Conservation (phyloP, 371 early-diverging fungal species). For the Mucor velutinosus region DNA sequence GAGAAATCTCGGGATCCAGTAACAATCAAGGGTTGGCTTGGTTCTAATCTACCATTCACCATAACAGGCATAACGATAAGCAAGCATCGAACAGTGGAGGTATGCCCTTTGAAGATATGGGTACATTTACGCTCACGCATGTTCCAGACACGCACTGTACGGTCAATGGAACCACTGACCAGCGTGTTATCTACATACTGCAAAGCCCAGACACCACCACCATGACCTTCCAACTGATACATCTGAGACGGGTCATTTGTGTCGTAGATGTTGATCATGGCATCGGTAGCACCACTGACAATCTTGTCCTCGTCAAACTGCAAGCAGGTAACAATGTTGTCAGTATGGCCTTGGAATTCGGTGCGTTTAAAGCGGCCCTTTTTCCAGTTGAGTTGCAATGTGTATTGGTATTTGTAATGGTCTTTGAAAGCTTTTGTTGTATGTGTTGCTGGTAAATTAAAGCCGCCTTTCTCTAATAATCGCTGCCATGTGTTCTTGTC, state of each 20-base stretch:
- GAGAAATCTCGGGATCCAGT: conserved; percentile 98
- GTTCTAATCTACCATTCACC: conserved; percentile 57
- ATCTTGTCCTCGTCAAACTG: conserved; percentile 93
- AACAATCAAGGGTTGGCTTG: conserved; percentile 78
- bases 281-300: conserved; percentile 90
- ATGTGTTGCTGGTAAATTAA: conserved; percentile 37
- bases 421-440: conserved; percentile 36
- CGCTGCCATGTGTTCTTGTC: conserved; percentile 64
- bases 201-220: conserved; percentile 98
- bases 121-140: conserved; percentile 85
- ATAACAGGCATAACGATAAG: conserved; percentile 79
- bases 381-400: conserved; percentile 68
- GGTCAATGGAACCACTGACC: conserved; percentile 97
- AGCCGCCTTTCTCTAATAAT: conserved; percentile 51
- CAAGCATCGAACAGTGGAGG: conserved; percentile 94
- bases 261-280: conserved; percentile 86
- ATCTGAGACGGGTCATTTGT: conserved; percentile 58
- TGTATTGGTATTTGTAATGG: conserved; percentile 37
- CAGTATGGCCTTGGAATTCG: conserved; percentile 80
- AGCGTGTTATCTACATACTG: conserved; percentile 85
- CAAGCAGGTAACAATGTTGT: conserved; percentile 90
- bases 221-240: conserved; percentile 83
- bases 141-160: conserved; percentile 97
- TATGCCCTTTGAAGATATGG: conserved; percentile 91
- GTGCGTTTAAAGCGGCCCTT: conserved; percentile 70